Percentiles rank a stretch among this genome's conserved stretches.
These are phyloP conservation scores for Boletus sp. DNA, from an alignment of 768 basidiomycete species.

Conservation along the genomic window DNA sequence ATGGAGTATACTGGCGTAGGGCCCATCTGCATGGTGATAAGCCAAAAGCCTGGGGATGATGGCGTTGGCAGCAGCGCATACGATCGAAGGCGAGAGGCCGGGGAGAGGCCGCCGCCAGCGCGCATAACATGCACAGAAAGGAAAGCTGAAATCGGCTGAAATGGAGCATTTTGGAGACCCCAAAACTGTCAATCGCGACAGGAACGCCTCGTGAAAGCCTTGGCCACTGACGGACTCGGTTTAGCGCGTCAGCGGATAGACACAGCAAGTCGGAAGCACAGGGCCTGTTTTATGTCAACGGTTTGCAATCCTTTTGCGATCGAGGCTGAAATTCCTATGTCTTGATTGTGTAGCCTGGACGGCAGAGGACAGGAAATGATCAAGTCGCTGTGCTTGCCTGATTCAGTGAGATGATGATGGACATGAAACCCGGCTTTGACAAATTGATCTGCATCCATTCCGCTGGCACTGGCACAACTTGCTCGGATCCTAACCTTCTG, in stretches of 20 bases:
- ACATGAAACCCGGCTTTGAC: neutral
- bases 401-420: conserved; percentile 1
- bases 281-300: conserved; percentile 29
- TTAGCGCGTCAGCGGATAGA: conserved; percentile 16
- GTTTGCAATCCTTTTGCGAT: conserved; percentile 11
- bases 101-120: conserved; percentile 1
- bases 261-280: neutral
- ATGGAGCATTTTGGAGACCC: conserved; percentile 22
- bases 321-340: conserved; percentile 1
- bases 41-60: neutral
- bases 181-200: conserved; percentile 33
- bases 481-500: conserved; percentile 15
- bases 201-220: conserved; percentile 19
- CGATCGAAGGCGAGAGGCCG: neutral
- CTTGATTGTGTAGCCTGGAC: conserved; percentile 1
- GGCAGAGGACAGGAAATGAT: neutral
- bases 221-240: neutral
- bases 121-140: conserved; percentile 1
- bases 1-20: neutral
- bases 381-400: conserved; percentile 7
- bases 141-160: neutral
- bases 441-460: conserved; percentile 21
- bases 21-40: conserved; percentile 11
- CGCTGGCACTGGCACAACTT: neutral
- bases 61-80: neutral